Conservation (phyloP, 768 basidiomycete genomes). For the Russula olivacea region DNA sequence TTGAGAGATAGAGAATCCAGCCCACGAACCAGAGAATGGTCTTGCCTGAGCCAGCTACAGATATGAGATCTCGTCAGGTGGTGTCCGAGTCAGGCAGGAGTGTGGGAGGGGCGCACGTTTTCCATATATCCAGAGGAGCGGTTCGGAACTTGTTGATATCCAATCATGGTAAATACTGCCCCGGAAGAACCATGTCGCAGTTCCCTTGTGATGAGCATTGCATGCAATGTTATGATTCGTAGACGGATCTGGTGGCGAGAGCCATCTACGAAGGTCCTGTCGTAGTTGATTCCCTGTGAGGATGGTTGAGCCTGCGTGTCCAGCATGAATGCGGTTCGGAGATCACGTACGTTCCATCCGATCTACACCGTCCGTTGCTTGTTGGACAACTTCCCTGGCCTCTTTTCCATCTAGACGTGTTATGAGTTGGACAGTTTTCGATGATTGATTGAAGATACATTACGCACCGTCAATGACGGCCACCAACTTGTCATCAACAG, state of each 20-base stretch:
- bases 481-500: neutral
- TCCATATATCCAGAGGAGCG: slow-evolving; percentile 10
- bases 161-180: neutral
- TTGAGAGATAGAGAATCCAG: too few relatives aligned
- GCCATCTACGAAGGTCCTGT: neutral
- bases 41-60: slow-evolving; percentile 10
- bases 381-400: neutral
- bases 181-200: slow-evolving; percentile 2
- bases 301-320: neutral
- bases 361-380: neutral
- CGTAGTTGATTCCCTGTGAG: neutral
- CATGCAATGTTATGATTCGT: neutral
- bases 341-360: neutral
- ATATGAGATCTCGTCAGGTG: neutral
- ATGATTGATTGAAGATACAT: neutral
- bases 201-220: neutral
- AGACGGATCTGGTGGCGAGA: slow-evolving; percentile 9
- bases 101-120: neutral
- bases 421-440: neutral
- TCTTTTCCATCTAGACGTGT: neutral
- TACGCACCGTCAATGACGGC: neutral
- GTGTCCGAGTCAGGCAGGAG: neutral
- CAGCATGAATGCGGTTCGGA: neutral
- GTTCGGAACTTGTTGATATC: neutral
- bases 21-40: neutral